phyloP scores from a whole-genome alignment of 169 alveolate genomes.

The Theileria sp. region DNA sequence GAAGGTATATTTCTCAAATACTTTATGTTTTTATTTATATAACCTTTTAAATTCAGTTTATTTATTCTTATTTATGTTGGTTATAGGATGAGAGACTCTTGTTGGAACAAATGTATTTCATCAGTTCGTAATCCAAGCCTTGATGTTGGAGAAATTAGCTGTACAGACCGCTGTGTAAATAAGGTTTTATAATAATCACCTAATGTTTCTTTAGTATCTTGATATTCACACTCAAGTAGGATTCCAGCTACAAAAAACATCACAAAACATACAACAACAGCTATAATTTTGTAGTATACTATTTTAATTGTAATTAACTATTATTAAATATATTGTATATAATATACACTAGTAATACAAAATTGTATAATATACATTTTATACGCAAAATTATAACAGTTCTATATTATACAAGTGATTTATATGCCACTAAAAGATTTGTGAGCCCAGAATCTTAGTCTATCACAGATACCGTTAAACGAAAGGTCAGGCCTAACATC shows the following conservation, averaged over 20 bases:
- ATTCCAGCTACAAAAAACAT: conserved; percentile 40
- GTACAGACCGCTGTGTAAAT: conserved; percentile 79
- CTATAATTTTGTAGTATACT: background rate
- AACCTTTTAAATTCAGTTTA: background rate
- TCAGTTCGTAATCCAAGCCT: conserved; percentile 65
- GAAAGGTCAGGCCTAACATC: conserved; percentile 64
- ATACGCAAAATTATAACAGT: conserved; percentile 36
- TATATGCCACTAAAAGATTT: background rate
- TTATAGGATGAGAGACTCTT: conserved; percentile 73
- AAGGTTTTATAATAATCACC: conserved; percentile 34
- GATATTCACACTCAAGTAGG: conserved; percentile 64
- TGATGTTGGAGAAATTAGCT: conserved; percentile 77
- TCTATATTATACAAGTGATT: background rate
- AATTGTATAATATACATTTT: background rate
- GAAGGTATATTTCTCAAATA: conserved; percentile 38
- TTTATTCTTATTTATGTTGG: background rate
- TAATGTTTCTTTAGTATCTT: conserved; percentile 37
- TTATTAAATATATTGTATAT: conserved; percentile 4
- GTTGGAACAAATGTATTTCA: conserved; percentile 79
- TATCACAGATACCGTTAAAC: conserved; percentile 46
- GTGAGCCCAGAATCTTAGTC: conserved; percentile 53
- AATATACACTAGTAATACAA: background rate
- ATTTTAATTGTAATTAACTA: background rate
- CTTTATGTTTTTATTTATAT: background rate
- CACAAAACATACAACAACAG: conserved; percentile 34